Evolutionary conservation across 1,284 basidiomycete species (phyloP), one percentile per base, ranked within the genome.

Genomic region (Tremellales sp.): DNA sequence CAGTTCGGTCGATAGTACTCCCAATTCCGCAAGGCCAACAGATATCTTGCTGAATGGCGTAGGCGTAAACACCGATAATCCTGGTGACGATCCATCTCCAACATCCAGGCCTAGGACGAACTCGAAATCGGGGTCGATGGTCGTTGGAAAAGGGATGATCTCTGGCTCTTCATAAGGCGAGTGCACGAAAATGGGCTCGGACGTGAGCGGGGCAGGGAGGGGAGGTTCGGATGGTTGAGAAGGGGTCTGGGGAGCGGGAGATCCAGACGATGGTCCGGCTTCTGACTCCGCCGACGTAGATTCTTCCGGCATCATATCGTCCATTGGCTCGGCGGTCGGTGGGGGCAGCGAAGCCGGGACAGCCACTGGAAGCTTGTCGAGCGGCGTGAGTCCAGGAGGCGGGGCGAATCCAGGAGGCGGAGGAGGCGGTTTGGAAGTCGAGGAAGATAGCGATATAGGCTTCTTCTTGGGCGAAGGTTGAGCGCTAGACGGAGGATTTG

Each of bases 371-470:
- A 11, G 26, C 8, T 6, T 19, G 17, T 13, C 25, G 8, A 21
- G 8, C 21, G 12, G 5, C 23, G 40, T 33, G 15, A 44, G 22
- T 26, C 37, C 47, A 15, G 42, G 47, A 21, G 47, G 33, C 2
- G 39, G 45, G 3, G 40, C 43, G 3, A 61, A 46, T 6, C 46
- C 53, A 7, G 61, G 53, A 23, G 52, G 27, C 23, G 46, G 49
- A 81, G 81, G 45, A 2, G 79, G 80, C 25, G 79, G 76, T 31
- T 82, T 75, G 26, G 81, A 66, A 23, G 82, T 79, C 23, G 52
- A 19, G 10, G 51, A 11, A 17, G 62, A 54, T 29, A 67, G 45
- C 4, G 53, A 44, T 1, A 50, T 25, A 3, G 48, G 42, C 52
- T 68, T 69, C 57, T 62, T 64, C 55, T 67, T 69, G 11, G 70